Percentiles rank a stretch among this genome's conserved stretches.
phyloP scores from a whole-genome alignment of 1,139 yeast species.

The Taphrina deformans region DNA sequence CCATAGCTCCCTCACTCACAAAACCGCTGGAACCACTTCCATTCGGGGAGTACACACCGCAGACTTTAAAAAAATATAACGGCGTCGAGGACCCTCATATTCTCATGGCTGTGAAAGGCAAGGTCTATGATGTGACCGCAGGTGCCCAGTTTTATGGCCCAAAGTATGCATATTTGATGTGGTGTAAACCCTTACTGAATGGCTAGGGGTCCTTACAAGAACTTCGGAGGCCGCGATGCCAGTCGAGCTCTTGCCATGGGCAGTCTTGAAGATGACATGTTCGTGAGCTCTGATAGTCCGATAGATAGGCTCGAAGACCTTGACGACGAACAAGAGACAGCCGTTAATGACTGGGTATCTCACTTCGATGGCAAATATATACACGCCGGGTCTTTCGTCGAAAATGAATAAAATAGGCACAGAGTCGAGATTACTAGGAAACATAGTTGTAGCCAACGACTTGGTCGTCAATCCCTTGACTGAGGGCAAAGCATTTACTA shows the following conservation, averaged over 20 bases:
- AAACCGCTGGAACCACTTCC: slow-evolving; percentile 57
- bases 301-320: slow-evolving; percentile 70
- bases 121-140: slow-evolving; percentile 77
- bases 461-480: too few species aligned
- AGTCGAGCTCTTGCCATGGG: slow-evolving; percentile 89
- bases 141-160: slow-evolving; percentile 94
- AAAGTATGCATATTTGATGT: slow-evolving; percentile 47
- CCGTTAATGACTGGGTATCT: slow-evolving; percentile 70
- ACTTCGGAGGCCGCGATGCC: slow-evolving; percentile 96
- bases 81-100: slow-evolving; percentile 76
- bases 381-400: slow-evolving; percentile 26
- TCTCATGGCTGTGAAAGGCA: slow-evolving; percentile 78
- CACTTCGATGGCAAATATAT: slow-evolving; percentile 37
- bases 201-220: slow-evolving; percentile 43
- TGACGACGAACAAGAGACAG: slow-evolving; percentile 59
- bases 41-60: slow-evolving; percentile 78
- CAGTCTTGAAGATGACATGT: slow-evolving; percentile 66
- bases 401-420: slow-evolving; percentile 18
- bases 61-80: slow-evolving; percentile 68
- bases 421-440: too few species aligned
- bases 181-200: neutral
- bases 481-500: too few species aligned
- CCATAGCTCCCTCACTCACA: slow-evolving; percentile 2
- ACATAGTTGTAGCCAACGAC: too few species aligned
- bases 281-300: slow-evolving; percentile 52